phyloP scores from a whole-genome alignment of 768 basidiomycete species.

The Suillus occidentalis region DNA sequence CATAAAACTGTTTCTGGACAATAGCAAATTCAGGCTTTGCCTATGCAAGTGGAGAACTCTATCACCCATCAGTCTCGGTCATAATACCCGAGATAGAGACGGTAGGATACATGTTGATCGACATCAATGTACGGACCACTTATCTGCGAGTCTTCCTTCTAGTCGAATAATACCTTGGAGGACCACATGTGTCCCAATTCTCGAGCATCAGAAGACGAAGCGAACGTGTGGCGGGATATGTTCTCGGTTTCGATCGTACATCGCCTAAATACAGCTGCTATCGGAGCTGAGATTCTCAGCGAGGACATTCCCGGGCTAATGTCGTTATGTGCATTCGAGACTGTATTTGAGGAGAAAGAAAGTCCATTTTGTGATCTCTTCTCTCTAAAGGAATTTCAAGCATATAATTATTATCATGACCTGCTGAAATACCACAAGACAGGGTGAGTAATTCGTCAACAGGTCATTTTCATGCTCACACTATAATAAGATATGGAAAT shows the following conservation, averaged over 20 bases:
- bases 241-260: conserved; percentile 57
- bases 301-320: conserved; percentile 61
- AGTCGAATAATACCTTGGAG: conserved; percentile 70
- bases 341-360: conserved; percentile 45
- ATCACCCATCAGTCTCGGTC: conserved; percentile 52
- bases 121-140: background rate
- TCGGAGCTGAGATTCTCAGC: conserved; percentile 58
- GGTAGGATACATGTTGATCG: conserved; percentile 35
- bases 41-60: conserved; percentile 44
- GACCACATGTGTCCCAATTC: conserved; percentile 63
- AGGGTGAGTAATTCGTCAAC: conserved; percentile 46
- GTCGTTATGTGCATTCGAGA: conserved; percentile 80
- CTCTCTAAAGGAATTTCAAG: conserved; percentile 55
- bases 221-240: conserved; percentile 50
- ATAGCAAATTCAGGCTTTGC: conserved; percentile 52
- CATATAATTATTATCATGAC: conserved; percentile 70
- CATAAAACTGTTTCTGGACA: conserved; percentile 4
- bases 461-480: conserved; percentile 1
- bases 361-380: conserved; percentile 81
- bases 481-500: conserved; percentile 56
- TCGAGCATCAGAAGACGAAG: conserved; percentile 43
- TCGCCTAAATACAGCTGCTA: conserved; percentile 60
- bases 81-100: conserved; percentile 46
- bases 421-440: conserved; percentile 78
- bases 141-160: background rate